Conservation (phyloP, 306 rosid genomes). For the Castanea mollissima region DNA sequence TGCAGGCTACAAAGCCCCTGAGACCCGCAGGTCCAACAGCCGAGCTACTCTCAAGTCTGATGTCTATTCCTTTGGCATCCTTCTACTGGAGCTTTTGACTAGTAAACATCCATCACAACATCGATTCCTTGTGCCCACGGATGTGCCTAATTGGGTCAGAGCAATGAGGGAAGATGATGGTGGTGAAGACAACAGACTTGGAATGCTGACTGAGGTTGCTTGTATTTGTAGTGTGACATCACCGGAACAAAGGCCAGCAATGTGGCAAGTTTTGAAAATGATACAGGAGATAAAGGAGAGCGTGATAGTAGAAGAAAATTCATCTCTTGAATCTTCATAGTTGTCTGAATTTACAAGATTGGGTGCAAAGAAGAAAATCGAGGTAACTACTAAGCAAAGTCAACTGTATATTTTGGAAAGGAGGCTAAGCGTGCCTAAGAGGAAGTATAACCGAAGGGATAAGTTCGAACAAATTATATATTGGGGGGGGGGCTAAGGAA, state of each 20-base stretch:
- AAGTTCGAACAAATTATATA: slow-evolving; percentile 7
- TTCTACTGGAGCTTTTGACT: slow-evolving; percentile 84
- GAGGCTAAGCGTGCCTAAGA: background rate
- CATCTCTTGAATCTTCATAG: slow-evolving; percentile 27
- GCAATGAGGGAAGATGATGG: slow-evolving; percentile 74
- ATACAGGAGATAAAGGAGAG: slow-evolving; percentile 86
- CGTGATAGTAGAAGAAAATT: slow-evolving; percentile 37
- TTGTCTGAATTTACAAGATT: slow-evolving; percentile 7
- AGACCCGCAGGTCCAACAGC: slow-evolving; percentile 53
- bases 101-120: slow-evolving; percentile 85
- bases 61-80: slow-evolving; percentile 73
- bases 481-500: background rate
- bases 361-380: slow-evolving; percentile 22
- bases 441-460: background rate
- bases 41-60: slow-evolving; percentile 63
- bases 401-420: slow-evolving; percentile 12
- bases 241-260: slow-evolving; percentile 92
- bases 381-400: background rate
- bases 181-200: slow-evolving; percentile 59
- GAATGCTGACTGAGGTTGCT: slow-evolving; percentile 93
- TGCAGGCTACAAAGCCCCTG: slow-evolving; percentile 70
- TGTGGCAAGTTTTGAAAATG: slow-evolving; percentile 92
- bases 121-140: slow-evolving; percentile 66
- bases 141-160: slow-evolving; percentile 78
- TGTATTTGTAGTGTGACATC: slow-evolving; percentile 75